These are phyloP conservation scores for Pittosporum tobira DNA, from an alignment of 129 eudicot genomes.

Conservation along the genomic window DNA sequence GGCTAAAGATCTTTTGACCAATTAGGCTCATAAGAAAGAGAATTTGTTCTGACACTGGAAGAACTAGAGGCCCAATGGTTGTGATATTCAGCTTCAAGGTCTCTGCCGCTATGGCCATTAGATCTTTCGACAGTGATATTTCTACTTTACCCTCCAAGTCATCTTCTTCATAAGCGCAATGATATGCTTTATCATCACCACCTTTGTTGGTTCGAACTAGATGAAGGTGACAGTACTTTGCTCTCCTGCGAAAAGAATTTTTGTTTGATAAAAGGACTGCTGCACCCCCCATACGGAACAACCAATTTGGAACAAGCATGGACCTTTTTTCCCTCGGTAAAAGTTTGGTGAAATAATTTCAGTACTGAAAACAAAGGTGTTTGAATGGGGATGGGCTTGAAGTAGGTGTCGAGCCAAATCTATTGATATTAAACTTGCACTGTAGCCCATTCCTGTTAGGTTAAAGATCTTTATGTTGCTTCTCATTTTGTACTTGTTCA, in stretches of 20 bases:
- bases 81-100: conserved; percentile 24
- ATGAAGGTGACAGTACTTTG: conserved; percentile 26
- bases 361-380: conserved; percentile 23
- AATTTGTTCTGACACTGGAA: conserved; percentile 26
- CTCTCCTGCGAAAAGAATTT: conserved; percentile 13
- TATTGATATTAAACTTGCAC: conserved; percentile 28
- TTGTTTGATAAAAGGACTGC: conserved; percentile 25
- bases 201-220: conserved; percentile 29
- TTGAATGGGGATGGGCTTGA: conserved; percentile 21
- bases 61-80: conserved; percentile 26
- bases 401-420: conserved; percentile 25
- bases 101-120: conserved; percentile 20
- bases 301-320: conserved; percentile 29
- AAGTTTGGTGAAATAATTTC: conserved; percentile 25
- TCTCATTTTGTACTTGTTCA: conserved; percentile 24
- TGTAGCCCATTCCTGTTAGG: conserved; percentile 32
- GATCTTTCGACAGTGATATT: conserved; percentile 20
- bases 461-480: conserved; percentile 22
- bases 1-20: conserved; percentile 17
- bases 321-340: conserved; percentile 32
- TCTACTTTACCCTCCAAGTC: conserved; percentile 23
- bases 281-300: conserved; percentile 34
- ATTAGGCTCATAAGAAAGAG: conserved; percentile 11
- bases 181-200: conserved; percentile 17
- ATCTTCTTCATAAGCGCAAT: conserved; percentile 24